These are phyloP conservation scores for Colletotrichum siamense DNA, from an alignment of 2,329 filamentous ascomycete species.

Conservation along the genomic window DNA sequence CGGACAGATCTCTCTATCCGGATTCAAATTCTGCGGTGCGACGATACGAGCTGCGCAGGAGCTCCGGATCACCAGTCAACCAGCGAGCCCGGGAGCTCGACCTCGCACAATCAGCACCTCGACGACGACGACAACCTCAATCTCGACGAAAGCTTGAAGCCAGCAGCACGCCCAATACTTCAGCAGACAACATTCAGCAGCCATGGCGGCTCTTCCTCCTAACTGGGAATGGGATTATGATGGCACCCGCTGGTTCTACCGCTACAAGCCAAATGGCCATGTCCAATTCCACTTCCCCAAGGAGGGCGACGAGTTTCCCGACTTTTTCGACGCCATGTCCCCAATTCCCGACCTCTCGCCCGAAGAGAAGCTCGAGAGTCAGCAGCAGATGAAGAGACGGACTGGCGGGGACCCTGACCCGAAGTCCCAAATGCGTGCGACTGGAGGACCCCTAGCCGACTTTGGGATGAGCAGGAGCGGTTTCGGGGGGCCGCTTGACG, in stretches of 20 bases:
- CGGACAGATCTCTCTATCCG: neutral
- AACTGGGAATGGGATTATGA: conserved; percentile 66
- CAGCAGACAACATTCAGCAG: no score
- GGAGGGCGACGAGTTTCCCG: conserved; percentile 63
- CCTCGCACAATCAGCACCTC: neutral
- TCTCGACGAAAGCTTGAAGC: neutral
- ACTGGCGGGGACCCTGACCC: conserved; percentile 19
- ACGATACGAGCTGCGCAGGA: neutral
- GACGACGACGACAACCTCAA: neutral
- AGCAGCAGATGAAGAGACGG: conserved; percentile 51
- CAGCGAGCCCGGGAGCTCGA: neutral
- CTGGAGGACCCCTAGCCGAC: conserved; percentile 24
- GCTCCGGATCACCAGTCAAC: neutral
- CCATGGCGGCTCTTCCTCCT: conserved; percentile 51
- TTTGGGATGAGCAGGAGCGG: conserved; percentile 22
- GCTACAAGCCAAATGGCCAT: conserved; percentile 58
- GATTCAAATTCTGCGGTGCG: neutral
- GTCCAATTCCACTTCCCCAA: conserved; percentile 63
- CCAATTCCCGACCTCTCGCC: conserved; percentile 48
- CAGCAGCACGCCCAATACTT: no score
- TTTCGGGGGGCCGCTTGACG: conserved; percentile 27
- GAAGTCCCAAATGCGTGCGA: conserved; percentile 21
- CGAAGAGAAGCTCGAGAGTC: conserved; percentile 59
- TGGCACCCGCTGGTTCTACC: conserved; percentile 62
- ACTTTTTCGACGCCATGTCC: conserved; percentile 45